Percentiles rank a stretch among this genome's conserved stretches.
Evolutionary conservation across 176 grass and related monocot species (phyloP).

Genomic region (Saccharum spontaneum): DNA sequence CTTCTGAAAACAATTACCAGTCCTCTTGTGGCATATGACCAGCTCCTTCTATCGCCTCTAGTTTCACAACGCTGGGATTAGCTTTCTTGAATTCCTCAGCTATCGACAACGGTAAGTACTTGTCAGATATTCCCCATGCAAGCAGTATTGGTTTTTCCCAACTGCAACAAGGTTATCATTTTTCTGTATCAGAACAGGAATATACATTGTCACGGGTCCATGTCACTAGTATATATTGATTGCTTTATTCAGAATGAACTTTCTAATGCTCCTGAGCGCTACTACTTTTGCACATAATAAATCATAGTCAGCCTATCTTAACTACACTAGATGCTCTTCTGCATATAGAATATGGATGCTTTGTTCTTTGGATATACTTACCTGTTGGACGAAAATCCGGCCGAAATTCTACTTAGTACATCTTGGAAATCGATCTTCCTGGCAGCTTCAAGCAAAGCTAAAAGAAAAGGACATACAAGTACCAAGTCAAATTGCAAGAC

Average conservation of each 20-base stretch:
- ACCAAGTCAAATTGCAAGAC: constrained; percentile 19
- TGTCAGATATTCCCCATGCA: constrained; percentile 87
- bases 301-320: background rate
- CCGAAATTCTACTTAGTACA: constrained; percentile 64
- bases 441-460: constrained; percentile 92
- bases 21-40: constrained; percentile 97
- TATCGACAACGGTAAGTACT: constrained; percentile 70
- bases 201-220: background rate
- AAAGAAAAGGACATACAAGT: background rate
- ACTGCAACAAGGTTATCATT: constrained; percentile 32
- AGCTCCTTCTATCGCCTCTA: constrained; percentile 82
- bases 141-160: constrained; percentile 85
- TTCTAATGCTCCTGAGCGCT: constrained; percentile 16
- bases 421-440: constrained; percentile 81
- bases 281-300: background rate
- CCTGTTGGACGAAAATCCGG: constrained; percentile 83
- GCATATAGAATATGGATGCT: background rate
- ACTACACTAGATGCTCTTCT: background rate
- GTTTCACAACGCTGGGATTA: constrained; percentile 61
- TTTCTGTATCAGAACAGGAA: background rate
- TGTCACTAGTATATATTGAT: background rate
- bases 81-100: constrained; percentile 79
- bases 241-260: constrained; percentile 8
- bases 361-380: constrained; percentile 36
- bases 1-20: constrained; percentile 51